Evolutionary conservation across 208 protist genomes (phyloP).

Genomic region (Borovskyia barvae): DNA sequence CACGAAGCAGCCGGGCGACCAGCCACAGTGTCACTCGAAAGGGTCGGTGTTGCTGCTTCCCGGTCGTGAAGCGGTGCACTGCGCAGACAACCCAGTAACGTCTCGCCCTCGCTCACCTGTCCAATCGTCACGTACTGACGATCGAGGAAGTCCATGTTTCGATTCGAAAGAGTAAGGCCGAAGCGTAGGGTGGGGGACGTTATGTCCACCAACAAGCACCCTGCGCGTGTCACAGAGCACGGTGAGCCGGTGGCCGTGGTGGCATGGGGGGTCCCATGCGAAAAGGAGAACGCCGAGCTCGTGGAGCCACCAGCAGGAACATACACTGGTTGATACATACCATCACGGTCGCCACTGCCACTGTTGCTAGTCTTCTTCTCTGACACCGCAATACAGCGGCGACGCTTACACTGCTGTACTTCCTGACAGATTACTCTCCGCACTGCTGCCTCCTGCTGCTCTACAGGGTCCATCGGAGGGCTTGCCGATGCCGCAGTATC

Average conservation of each 20-base stretch:
- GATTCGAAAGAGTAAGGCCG: slow-evolving; percentile 50
- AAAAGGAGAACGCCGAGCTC: not conserved
- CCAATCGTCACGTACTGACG: slow-evolving; percentile 56
- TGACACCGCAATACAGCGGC: slow-evolving; percentile 12
- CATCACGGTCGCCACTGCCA: not conserved
- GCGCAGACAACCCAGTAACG: slow-evolving; percentile 44
- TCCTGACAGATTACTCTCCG: slow-evolving; percentile 16
- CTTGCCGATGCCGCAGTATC: not conserved
- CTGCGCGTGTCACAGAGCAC: slow-evolving; percentile 23
- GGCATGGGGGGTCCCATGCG: no score
- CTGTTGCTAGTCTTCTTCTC: not conserved
- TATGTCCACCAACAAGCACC: slow-evolving; percentile 46
- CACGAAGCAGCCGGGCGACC: slow-evolving; percentile 26
- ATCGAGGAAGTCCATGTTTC: slow-evolving; percentile 60
- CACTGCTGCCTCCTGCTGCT: slow-evolving; percentile 7
- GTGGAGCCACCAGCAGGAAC: not conserved
- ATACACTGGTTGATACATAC: slow-evolving; percentile 10
- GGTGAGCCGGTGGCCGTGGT: slow-evolving; percentile 2
- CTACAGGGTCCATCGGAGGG: not conserved
- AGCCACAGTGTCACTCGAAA: not conserved
- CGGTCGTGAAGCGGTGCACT: slow-evolving; percentile 15
- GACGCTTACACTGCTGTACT: slow-evolving; percentile 17
- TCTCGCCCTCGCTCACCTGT: slow-evolving; percentile 52
- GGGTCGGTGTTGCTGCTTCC: not conserved
- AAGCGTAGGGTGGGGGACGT: slow-evolving; percentile 34